Base-by-base conservation (phyloP, 73 alveolate species). In the Paramecium octaurelia region DNA sequence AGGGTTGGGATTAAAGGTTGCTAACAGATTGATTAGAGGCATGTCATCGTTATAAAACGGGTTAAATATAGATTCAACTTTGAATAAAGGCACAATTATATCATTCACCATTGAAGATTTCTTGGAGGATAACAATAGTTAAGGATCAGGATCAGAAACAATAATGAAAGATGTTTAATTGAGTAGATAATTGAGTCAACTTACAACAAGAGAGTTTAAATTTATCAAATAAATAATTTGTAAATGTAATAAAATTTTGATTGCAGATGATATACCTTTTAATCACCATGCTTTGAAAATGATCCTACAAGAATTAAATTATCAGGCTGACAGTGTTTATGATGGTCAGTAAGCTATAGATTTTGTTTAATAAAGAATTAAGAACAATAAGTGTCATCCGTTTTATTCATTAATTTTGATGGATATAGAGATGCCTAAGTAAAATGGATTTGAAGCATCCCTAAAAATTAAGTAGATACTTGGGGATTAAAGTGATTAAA, bases 211-310 rank as follows among this genome's bases (percentile, higher is more conserved):
- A 31, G 91, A 80, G 18, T 80, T 18, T 35, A 80, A 80, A 48
- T 80, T 80, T 80, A 80, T 80, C 8, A 18, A 42, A 21, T 10
- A 16, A 8, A 10, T 44, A 16, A 46, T 18, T 20, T 80, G 91
- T 35, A 48, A 42, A 23, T 80, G 91, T 80, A 11, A 20, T 44
- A 80, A 48, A 21, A 80, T 80, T 16, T 35, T 80, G 2, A 20
- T 80, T 16, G 91, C 46, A 20, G 91, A 80, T 80, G 91, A 80
- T 24, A 80, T 80, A 18, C 91, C 91, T 8, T 80, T 80, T 80
- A 80, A 80, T 44, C 91, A 80, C 44, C 24, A 40, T 10, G 70
- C 91, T 21, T 46, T 80, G 14, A 10, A 44, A 24, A 42, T 80
- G 48, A 42, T 80, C 1, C 12, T 80, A 23, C 6, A 44, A 11